Evolutionary conservation across 176 grass and related monocot genomes (phyloP).

Genomic region (Melocanna baccifera): DNA sequence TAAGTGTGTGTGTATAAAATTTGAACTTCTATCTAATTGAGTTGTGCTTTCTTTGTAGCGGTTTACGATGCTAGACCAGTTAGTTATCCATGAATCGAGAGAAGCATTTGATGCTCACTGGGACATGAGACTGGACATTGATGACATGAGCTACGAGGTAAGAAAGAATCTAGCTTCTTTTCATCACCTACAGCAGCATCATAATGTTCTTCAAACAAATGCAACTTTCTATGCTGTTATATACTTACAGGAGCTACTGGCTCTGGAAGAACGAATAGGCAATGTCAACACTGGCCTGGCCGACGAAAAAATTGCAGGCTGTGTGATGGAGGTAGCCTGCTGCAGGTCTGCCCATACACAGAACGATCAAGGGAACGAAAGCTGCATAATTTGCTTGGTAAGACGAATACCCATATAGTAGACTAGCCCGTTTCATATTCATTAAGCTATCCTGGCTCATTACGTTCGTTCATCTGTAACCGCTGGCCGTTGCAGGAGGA

Average conservation of each 20-base stretch:
- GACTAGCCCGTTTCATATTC: not conserved
- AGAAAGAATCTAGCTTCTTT: not conserved
- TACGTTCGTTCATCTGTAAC: not conserved
- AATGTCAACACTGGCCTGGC: conserved; percentile 68
- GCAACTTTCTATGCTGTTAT: not conserved
- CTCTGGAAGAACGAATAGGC: conserved; percentile 79
- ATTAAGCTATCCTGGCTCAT: not conserved
- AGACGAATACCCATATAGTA: not conserved
- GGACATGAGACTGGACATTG: conserved; percentile 90
- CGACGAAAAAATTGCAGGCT: conserved; percentile 55
- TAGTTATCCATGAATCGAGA: conserved; percentile 50
- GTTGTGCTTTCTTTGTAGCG: conserved; percentile 41
- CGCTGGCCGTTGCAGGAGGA: conserved; percentile 44
- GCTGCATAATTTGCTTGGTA: conserved; percentile 89
- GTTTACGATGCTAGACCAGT: conserved; percentile 55
- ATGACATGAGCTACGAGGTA: conserved; percentile 97
- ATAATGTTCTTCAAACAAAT: not conserved
- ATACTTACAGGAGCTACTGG: conserved; percentile 72
- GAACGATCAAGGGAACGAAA: conserved; percentile 33
- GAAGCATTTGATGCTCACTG: conserved; percentile 70
- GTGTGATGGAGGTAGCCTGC: conserved; percentile 56
- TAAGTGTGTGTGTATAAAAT: not conserved
- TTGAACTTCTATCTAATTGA: conserved; percentile 16
- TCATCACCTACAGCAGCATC: not conserved
- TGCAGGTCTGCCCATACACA: conserved; percentile 16